A percentile compares a stretch with the other conserved stretches of the same genome.
Evolutionary conservation across 768 basidiomycete species (phyloP).

Genomic region (Ramaria rubella): DNA sequence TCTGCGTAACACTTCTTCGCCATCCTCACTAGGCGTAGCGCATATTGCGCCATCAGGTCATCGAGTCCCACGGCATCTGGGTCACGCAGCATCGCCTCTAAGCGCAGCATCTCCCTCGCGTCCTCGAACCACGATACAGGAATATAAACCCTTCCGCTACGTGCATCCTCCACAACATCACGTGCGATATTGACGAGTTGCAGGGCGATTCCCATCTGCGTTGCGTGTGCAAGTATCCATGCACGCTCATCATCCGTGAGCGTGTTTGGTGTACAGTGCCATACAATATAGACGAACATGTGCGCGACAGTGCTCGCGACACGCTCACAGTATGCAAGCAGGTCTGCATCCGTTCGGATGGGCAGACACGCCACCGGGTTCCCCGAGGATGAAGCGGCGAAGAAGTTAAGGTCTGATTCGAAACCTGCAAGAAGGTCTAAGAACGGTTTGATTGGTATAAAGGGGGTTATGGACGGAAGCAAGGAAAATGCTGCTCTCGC

Average conservation of each 20-base stretch:
- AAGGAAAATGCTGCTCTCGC: no score
- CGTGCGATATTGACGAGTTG: conserved; percentile 16
- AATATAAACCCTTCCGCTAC: conserved; percentile 10
- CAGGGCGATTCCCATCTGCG: conserved; percentile 14
- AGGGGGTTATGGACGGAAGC: no score
- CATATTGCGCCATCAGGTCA: neutral
- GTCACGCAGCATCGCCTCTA: neutral
- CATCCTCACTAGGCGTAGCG: neutral
- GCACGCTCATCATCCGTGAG: neutral
- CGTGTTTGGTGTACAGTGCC: no score
- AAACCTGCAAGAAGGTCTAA: no score
- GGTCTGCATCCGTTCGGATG: conserved; percentile 12
- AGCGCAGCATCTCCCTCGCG: neutral
- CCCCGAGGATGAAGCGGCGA: no score
- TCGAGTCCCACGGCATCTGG: neutral
- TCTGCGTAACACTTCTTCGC: neutral
- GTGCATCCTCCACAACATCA: conserved; percentile 12
- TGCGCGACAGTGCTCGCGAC: conserved; percentile 14
- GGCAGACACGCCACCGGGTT: no score
- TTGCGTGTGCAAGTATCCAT: neutral
- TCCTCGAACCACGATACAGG: conserved; percentile 8
- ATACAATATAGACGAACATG: neutral
- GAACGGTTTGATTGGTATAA: no score
- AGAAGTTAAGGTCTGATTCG: no score
- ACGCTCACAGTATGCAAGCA: conserved; percentile 11